phyloP scores from a whole-genome alignment of 2,329 filamentous ascomycete genomes.

The Diaporthe aspalathi region DNA sequence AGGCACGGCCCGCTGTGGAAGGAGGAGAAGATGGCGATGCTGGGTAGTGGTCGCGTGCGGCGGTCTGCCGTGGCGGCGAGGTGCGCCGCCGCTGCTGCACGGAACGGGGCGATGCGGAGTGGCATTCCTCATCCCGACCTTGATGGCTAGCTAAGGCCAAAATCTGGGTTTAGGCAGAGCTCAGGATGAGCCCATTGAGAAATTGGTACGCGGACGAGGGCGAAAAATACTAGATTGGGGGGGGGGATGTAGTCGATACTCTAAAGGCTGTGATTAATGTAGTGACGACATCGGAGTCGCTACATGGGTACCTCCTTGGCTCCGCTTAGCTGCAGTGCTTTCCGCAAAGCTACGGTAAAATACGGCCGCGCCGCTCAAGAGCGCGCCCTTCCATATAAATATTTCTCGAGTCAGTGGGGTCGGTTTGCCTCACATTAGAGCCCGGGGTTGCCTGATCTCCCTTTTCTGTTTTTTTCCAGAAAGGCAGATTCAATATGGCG shows the following conservation, averaged over 20 bases:
- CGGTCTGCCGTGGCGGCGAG: constrained; percentile 23
- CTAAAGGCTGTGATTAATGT: neutral
- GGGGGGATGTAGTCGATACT: neutral
- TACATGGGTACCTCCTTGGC: neutral
- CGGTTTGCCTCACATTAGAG: neutral
- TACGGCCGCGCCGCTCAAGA: neutral
- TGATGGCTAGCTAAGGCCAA: constrained; percentile 34
- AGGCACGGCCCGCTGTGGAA: constrained; percentile 48
- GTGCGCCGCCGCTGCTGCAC: constrained; percentile 46
- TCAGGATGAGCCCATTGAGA: constrained; percentile 18
- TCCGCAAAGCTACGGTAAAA: constrained; percentile 13
- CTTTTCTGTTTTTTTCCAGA: constrained; percentile 21
- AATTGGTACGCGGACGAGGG: neutral
- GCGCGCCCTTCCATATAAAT: constrained; percentile 22
- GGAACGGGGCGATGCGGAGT: constrained; percentile 53
- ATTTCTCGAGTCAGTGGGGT: constrained; percentile 30
- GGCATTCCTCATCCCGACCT: constrained; percentile 73
- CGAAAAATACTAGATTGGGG: neutral
- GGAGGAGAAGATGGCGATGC: constrained; percentile 10
- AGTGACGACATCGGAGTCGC: constrained; percentile 33
- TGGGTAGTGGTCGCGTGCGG: constrained; percentile 25
- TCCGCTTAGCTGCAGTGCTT: neutral
- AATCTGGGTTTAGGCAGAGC: neutral
- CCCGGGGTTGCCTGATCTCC: constrained; percentile 9
- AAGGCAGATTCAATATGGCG: constrained; percentile 51